Percentiles rank a stretch among this genome's conserved stretches.
Evolutionary conservation across 129 eudicot species (phyloP).

Genomic region (Smallanthus sonchifolius): DNA sequence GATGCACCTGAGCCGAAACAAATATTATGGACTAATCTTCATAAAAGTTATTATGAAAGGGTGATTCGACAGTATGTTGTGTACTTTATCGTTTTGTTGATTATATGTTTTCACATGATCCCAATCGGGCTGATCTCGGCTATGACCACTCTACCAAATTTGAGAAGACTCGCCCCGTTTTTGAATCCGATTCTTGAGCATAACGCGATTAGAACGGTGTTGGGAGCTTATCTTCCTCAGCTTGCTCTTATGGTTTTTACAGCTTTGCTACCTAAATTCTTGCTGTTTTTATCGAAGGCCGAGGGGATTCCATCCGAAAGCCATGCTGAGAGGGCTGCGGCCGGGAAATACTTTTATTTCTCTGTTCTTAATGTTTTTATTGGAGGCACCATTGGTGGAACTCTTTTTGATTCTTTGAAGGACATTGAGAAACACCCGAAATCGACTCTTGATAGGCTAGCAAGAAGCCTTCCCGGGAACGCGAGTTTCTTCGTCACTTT

Average conservation of each 20-base stretch:
- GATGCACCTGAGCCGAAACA: conserved; percentile 88
- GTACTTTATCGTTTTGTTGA: conserved; percentile 62
- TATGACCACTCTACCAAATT: conserved; percentile 62
- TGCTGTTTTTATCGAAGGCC: conserved; percentile 65
- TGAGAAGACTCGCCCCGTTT: conserved; percentile 68
- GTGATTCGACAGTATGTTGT: conserved; percentile 56
- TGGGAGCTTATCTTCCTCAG: conserved; percentile 90
- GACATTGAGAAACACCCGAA: conserved; percentile 45
- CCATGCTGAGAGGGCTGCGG: conserved; percentile 80
- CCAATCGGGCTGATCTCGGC: conserved; percentile 85
- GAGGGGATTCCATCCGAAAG: conserved; percentile 83
- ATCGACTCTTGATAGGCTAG: conserved; percentile 33
- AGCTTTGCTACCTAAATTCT: conserved; percentile 73
- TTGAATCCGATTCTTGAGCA: conserved; percentile 48
- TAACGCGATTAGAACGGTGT: conserved; percentile 42
- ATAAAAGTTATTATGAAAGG: conserved; percentile 54
- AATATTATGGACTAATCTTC: conserved; percentile 66
- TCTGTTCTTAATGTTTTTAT: conserved; percentile 78
- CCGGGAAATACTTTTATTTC: conserved; percentile 88
- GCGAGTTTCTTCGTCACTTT: conserved; percentile 94
- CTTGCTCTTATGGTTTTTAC: conserved; percentile 71
- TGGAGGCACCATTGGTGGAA: conserved; percentile 72
- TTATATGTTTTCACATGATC: conserved; percentile 75
- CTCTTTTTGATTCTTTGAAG: conserved; percentile 60
- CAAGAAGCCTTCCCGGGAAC: conserved; percentile 68